Base-by-base conservation (phyloP, 352 stramenopile genomes). In the Globisporangium iwayamae region DNA sequence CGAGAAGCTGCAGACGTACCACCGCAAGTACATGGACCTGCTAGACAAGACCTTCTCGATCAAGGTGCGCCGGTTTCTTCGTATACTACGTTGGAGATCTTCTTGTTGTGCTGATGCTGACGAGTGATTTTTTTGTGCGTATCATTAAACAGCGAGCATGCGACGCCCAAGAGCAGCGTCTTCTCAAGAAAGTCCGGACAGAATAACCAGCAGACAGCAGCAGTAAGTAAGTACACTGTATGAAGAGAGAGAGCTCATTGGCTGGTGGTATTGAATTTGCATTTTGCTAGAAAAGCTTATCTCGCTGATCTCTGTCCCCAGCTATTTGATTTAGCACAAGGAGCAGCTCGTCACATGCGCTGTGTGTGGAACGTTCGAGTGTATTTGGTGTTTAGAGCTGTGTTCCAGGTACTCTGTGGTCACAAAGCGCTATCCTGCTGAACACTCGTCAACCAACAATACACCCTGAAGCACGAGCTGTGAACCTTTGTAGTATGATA, bases 11-110 rank as follows among this genome's bases (percentile, higher is more conserved):
- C 65, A 76, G 16, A 75, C 52, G 38, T 87, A 91, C 61, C 65
- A 77, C 56, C 77, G 65, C 64, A 84, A 75, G 41, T 84, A 85
- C 55, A 64, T 84, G 50, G 75, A 87, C 6, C 68, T 94, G 67
- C 61, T 90, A n/a, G 64, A 58, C 46, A 90, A 92, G 67, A 90
- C 89, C 58, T 70, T 72, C 14, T 56, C 74, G 13, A 90, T 90
- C 56, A 84, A 87, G 71, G 73, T 81, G 32, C 16, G 63, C 47
- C 25, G 4, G n/a, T 28, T 16, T 46, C 20, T 52, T 16, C 30
- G 46, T 45, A 41, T 28, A 2, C 25, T 28, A 2, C 25, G 25
- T 28, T 28, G 1, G 25, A 28, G 25, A 28, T 28, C 25, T 28
- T 28, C 25, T 28, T 28, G 25, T 28, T 28, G 25, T 28, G 1